These are phyloP conservation scores for Exophiala mesophila DNA, from an alignment of 2,329 filamentous ascomycete genomes.

Conservation along the genomic window DNA sequence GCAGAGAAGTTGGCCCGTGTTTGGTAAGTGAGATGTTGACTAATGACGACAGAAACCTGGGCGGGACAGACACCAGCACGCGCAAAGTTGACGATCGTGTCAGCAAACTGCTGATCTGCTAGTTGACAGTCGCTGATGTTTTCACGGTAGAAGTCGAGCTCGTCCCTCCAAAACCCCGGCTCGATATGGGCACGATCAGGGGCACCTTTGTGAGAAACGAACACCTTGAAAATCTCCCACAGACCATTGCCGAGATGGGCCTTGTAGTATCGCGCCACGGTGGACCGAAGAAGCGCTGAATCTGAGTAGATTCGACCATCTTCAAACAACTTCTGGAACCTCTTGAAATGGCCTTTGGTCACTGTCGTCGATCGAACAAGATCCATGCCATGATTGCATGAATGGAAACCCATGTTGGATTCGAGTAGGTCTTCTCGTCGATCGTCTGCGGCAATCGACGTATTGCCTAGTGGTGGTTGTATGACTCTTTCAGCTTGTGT, in stretches of 20 bases:
- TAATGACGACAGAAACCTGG: conserved; percentile 12
- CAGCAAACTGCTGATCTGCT: conserved; percentile 3
- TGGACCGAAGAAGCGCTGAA: conserved; percentile 2
- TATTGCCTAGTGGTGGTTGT: not conserved
- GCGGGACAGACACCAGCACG: conserved; percentile 16
- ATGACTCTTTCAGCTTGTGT: conserved; percentile 12
- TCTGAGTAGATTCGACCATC: conserved; percentile 1
- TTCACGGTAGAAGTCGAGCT: conserved; percentile 13
- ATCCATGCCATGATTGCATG: not conserved
- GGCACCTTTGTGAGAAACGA: conserved; percentile 7
- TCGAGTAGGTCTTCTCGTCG: not conserved
- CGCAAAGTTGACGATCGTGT: conserved; percentile 9
- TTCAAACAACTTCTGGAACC: not conserved
- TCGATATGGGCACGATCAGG: conserved; percentile 8
- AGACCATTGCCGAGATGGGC: conserved; percentile 13
- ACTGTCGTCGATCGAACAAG: not conserved
- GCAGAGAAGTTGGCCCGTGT: conserved; percentile 10
- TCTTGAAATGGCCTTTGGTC: not conserved
- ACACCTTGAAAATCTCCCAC: conserved; percentile 16
- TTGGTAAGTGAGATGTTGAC: conserved; percentile 16
- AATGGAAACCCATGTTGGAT: not conserved
- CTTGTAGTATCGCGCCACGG: conserved; percentile 9
- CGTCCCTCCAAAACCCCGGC: conserved; percentile 5
- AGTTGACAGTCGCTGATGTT: conserved; percentile 11
- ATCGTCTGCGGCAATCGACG: not conserved